These are phyloP conservation scores for Poa annua DNA, from an alignment of 176 grass and related monocot genomes.

Conservation along the genomic window DNA sequence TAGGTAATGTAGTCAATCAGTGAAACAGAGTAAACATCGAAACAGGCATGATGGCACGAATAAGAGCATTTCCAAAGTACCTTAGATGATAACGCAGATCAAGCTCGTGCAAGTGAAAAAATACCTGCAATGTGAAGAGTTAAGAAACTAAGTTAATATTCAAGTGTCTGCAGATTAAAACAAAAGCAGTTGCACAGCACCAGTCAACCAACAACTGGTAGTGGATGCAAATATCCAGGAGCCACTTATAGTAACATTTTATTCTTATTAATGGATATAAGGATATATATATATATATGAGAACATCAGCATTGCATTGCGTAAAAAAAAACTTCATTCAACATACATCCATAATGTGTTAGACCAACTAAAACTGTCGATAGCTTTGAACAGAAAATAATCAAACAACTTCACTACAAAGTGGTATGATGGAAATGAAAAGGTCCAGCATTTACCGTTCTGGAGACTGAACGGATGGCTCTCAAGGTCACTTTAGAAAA, in stretches of 20 bases:
- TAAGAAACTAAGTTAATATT: slow-evolving; percentile 14
- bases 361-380: slow-evolving; percentile 34
- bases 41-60: slow-evolving; percentile 11
- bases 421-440: slow-evolving; percentile 21
- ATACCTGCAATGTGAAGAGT: slow-evolving; percentile 63
- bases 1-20: slow-evolving; percentile 1
- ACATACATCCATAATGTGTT: slow-evolving; percentile 35
- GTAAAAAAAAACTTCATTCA: slow-evolving; percentile 10
- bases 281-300: slow-evolving; percentile 34
- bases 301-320: background rate
- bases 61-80: slow-evolving; percentile 49
- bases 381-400: slow-evolving; percentile 12
- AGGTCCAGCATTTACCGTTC: slow-evolving; percentile 60
- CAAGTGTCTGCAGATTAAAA: background rate
- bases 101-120: slow-evolving; percentile 95
- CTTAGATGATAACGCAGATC: slow-evolving; percentile 98
- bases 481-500: slow-evolving; percentile 97
- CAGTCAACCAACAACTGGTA: slow-evolving; percentile 13
- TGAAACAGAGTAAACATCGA: slow-evolving; percentile 16
- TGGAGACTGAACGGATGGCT: slow-evolving; percentile 90
- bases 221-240: slow-evolving; percentile 10
- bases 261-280: background rate
- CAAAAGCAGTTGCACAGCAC: background rate
- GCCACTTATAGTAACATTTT: slow-evolving; percentile 9
- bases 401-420: background rate